Evolutionary conservation across 768 basidiomycete genomes (phyloP).

Genomic region (Candolleomyces efflorescens): DNA sequence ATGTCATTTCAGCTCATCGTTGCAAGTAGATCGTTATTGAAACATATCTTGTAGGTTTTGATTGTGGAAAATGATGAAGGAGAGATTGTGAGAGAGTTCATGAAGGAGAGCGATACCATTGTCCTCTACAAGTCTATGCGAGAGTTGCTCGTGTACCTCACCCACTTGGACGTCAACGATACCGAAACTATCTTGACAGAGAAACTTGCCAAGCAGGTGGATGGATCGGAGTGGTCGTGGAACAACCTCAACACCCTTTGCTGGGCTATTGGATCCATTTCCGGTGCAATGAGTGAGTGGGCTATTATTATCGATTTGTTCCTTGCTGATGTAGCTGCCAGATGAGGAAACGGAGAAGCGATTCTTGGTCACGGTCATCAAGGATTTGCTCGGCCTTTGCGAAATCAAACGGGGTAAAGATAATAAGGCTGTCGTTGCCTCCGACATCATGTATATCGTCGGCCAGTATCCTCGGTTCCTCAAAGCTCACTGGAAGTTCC

Average conservation of each 20-base stretch:
- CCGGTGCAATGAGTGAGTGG: constrained; percentile 94
- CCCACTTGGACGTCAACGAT: constrained; percentile 93
- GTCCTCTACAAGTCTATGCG: constrained; percentile 99
- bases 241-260: constrained; percentile 98
- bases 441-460: constrained; percentile 98
- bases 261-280: constrained; percentile 99
- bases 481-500: constrained; percentile 99
- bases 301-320: constrained; percentile 10
- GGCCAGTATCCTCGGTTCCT: constrained; percentile 99
- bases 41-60: constrained; percentile 58
- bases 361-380: constrained; percentile 98
- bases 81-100: constrained; percentile 98
- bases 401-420: constrained; percentile 99
- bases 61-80: constrained; percentile 99
- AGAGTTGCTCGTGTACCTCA: constrained; percentile 94
- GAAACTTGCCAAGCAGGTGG: constrained; percentile 95
- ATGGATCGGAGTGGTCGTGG: constrained; percentile 99
- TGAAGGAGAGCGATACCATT: constrained; percentile 98
- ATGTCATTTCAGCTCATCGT: constrained; percentile 18
- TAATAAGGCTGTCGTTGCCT: constrained; percentile 98
- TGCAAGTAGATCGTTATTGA: neutral
- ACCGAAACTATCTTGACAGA: constrained; percentile 97
- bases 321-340: constrained; percentile 22
- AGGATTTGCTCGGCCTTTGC: constrained; percentile 93
- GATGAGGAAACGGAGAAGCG: constrained; percentile 99